phyloP scores from a whole-genome alignment of 768 basidiomycete genomes.

The Suillus decipiens region DNA sequence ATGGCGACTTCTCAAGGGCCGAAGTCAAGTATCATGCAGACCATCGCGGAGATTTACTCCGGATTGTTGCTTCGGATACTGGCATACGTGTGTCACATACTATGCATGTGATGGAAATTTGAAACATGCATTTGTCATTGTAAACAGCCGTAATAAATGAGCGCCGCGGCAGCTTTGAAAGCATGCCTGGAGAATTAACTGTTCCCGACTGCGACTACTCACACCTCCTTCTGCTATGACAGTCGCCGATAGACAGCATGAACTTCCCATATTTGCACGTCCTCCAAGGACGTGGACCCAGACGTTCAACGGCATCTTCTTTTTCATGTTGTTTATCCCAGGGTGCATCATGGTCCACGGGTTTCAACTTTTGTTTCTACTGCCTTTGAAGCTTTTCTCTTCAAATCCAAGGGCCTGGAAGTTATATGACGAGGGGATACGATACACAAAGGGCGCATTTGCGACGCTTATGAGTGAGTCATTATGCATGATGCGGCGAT shows the following conservation, averaged over 20 bases:
- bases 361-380: slow-evolving; percentile 70
- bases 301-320: slow-evolving; percentile 50
- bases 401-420: slow-evolving; percentile 47
- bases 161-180: neutral
- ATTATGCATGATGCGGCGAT: neutral
- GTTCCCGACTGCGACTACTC: slow-evolving; percentile 9
- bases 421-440: slow-evolving; percentile 69
- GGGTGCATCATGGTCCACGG: slow-evolving; percentile 71
- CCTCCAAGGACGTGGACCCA: slow-evolving; percentile 56
- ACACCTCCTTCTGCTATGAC: slow-evolving; percentile 23
- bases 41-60: neutral
- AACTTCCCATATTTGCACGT: slow-evolving; percentile 54
- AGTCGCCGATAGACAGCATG: slow-evolving; percentile 31
- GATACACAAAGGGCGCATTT: slow-evolving; percentile 83
- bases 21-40: neutral
- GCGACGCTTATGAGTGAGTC: slow-evolving; percentile 70
- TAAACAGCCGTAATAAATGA: neutral
- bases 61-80: neutral
- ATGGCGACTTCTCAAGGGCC: neutral
- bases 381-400: slow-evolving; percentile 69
- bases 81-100: neutral
- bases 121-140: neutral
- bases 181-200: slow-evolving; percentile 8
- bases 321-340: slow-evolving; percentile 56
- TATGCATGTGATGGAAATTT: neutral